Conservation (phyloP, 208 protist genomes). For the Wallacemonas collosoma region DNA sequence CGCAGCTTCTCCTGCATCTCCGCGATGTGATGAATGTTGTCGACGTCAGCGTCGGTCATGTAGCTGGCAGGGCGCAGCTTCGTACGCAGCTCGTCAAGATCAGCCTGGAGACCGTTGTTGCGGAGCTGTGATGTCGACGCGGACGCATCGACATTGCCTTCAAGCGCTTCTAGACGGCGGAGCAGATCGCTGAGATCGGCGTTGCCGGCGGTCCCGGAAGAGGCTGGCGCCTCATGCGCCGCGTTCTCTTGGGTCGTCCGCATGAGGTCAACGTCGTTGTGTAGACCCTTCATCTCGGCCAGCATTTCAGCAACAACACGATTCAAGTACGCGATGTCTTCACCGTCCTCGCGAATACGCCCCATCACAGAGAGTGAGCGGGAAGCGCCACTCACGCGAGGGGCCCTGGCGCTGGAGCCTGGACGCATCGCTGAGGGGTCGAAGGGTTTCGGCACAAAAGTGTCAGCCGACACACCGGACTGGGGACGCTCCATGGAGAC, state of each 20-base stretch:
- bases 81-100: conserved; percentile 43
- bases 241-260: conserved; percentile 29
- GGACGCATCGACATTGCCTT: conserved; percentile 29
- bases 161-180: conserved; percentile 29
- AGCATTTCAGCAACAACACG: conserved; percentile 91
- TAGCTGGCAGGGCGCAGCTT: conserved; percentile 30
- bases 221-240: neutral
- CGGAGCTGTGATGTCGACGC: conserved; percentile 13
- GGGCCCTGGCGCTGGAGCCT: neutral
- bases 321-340: conserved; percentile 86
- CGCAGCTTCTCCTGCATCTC: conserved; percentile 31
- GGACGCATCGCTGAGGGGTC: neutral
- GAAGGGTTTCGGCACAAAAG: conserved; percentile 22
- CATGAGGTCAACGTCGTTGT: conserved; percentile 73
- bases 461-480: neutral
- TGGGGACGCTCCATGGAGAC: neutral
- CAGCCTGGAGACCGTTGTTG: conserved; percentile 30
- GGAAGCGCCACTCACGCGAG: neutral
- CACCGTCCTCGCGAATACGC: conserved; percentile 59
- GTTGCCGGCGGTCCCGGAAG: neutral
- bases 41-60: conserved; percentile 49
- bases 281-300: conserved; percentile 77
- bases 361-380: conserved; percentile 42
- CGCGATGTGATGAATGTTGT: conserved; percentile 23
- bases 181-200: conserved; percentile 24